Evolutionary conservation across 2,329 filamentous ascomycete genomes (phyloP).

Genomic region (Aspergillus melleus): DNA sequence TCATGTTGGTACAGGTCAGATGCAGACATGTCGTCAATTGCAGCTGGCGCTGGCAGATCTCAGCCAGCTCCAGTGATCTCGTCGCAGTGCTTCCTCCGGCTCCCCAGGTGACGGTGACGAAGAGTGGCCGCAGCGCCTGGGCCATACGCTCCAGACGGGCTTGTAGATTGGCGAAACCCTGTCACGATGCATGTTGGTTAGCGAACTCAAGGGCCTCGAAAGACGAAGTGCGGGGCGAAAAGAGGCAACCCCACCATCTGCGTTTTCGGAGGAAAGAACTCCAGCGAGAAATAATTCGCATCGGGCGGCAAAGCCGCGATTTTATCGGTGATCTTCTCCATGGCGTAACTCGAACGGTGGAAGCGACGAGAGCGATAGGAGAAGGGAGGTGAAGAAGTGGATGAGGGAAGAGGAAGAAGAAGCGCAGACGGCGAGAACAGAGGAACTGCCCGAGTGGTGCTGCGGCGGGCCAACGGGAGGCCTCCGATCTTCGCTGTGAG

Average conservation of each 20-base stretch:
- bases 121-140: slow-evolving; percentile 82
- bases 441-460: not conserved
- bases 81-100: slow-evolving; percentile 88
- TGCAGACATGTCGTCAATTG: slow-evolving; percentile 94
- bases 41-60: slow-evolving; percentile 89
- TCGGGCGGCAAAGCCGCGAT: slow-evolving; percentile 83
- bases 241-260: slow-evolving; percentile 62
- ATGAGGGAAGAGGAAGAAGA: slow-evolving; percentile 4
- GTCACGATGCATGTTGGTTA: slow-evolving; percentile 9
- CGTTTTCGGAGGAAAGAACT: slow-evolving; percentile 99
- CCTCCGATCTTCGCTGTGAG: not conserved
- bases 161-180: slow-evolving; percentile 89
- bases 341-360: slow-evolving; percentile 34
- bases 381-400: slow-evolving; percentile 24
- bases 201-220: not conserved
- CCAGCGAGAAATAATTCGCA: slow-evolving; percentile 87
- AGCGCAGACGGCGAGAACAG: not conserved
- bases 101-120: slow-evolving; percentile 97
- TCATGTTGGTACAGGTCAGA: slow-evolving; percentile 98
- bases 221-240: slow-evolving; percentile 10
- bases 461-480: not conserved
- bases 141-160: slow-evolving; percentile 94
- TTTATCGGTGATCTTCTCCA: slow-evolving; percentile 93
- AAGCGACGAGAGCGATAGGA: slow-evolving; percentile 19
- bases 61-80: slow-evolving; percentile 90